Evolutionary conservation across 2,329 filamentous ascomycete genomes (phyloP), one percentile per base, ranked within the genome.

Genomic region (Colletotrichum sojae): DNA sequence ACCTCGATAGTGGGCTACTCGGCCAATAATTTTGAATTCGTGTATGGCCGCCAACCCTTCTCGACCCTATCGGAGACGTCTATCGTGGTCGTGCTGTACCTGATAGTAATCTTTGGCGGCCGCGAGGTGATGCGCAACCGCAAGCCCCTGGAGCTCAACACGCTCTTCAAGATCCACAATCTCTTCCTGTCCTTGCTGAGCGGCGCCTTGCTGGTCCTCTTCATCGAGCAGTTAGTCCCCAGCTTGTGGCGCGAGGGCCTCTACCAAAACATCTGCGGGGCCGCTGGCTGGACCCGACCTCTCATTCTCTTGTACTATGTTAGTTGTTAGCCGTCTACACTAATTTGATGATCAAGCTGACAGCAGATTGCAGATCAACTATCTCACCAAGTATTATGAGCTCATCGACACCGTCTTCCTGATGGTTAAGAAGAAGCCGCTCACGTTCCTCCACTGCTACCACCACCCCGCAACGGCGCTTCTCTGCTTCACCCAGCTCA

Each of bases 401-500:
- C 86, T 97, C 74, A 83, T 97, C 75, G 94, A 97, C 81, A 97
- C 94, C 61, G 89, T 94, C 80, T 97, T 97, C 86, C 85, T 97
- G 70, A 94, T 96, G 83, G 87, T 97, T 80, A 97, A 96, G 90
- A 97, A 97, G 90, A 97, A 97, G 89, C 94, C 94, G 56, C 83
- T 96, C 79, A 96, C 94, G 75, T 97, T 97, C 89, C 91, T 97
- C 74, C 94, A 97, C 87, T 95, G 92, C 82, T 97, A 97, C 83
- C 94, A 97, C 85, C 94, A 97, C 80, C 93, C 93, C 77, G 94
- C 94, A 56, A 97, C 94, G 58, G 94, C 93, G 72, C 89, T 96
- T 71, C 91, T 97, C 75, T 96, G 94, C 90, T 97, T 94, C 86
- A 95, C 92, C 59, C 94, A 96, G 83, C 89, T 97, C 69, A 90